These are phyloP conservation scores for Cynara cardunculus DNA, from an alignment of 129 eudicot genomes.

Conservation along the genomic window DNA sequence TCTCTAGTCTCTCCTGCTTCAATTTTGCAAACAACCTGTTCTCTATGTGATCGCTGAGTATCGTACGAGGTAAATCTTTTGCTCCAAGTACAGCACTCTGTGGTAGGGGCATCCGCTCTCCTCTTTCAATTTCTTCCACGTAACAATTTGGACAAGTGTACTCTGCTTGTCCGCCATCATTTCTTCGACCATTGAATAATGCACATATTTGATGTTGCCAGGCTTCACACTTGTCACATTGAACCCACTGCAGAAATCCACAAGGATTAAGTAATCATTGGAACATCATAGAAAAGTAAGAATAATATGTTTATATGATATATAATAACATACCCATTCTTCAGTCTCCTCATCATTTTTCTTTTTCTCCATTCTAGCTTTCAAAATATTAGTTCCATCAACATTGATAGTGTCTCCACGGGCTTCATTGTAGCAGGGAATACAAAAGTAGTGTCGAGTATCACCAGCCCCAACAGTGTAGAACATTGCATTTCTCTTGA, in stretches of 20 bases:
- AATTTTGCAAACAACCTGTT: constrained; percentile 51
- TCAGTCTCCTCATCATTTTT: constrained; percentile 94
- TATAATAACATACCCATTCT: constrained; percentile 76
- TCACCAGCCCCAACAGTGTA: constrained; percentile 87
- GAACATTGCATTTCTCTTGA: constrained; percentile 90
- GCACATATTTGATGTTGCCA: constrained; percentile 99
- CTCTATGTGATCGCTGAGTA: constrained; percentile 92
- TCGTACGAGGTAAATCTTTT: constrained; percentile 85
- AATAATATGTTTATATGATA: background rate
- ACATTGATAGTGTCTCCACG: constrained; percentile 83
- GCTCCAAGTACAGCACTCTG: constrained; percentile 99
- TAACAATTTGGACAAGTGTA: constrained; percentile 98
- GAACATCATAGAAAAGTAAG: background rate
- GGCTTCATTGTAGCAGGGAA: constrained; percentile 75
- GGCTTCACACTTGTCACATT: constrained; percentile 98
- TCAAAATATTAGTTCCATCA: constrained; percentile 70
- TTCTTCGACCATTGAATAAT: constrained; percentile 87
- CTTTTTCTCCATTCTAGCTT: constrained; percentile 85
- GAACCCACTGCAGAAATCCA: constrained; percentile 84
- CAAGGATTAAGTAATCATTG: background rate
- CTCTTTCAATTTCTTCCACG: constrained; percentile 76
- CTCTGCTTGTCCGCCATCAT: constrained; percentile 92
- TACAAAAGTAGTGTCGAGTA: constrained; percentile 77
- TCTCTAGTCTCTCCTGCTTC: constrained; percentile 75
- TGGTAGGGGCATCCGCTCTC: constrained; percentile 86